phyloP scores from a whole-genome alignment of 495 filamentous ascomycete genomes.

The Penicillium diatomitis region DNA sequence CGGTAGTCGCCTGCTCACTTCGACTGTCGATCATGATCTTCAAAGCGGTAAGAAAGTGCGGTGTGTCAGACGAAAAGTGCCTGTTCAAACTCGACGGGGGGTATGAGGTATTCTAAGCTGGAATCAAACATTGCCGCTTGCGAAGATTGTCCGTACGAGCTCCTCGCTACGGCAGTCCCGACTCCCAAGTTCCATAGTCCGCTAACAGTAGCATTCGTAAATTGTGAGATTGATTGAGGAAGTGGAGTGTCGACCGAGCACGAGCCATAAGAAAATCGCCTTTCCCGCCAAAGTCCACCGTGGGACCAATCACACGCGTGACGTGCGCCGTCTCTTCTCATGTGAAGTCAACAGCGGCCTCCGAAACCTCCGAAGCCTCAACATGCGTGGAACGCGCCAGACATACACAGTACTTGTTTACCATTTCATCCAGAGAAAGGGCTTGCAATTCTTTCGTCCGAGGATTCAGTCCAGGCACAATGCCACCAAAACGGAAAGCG shows the following conservation, averaged over 20 bases:
- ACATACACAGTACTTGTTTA: too few relatives aligned
- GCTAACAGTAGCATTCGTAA: too few relatives aligned
- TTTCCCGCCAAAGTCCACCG: neutral
- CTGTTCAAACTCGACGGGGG: neutral
- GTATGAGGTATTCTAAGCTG: too few relatives aligned
- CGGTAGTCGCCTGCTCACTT: neutral
- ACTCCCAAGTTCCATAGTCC: too few relatives aligned
- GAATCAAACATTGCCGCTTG: too few relatives aligned
- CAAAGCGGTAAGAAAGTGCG: neutral
- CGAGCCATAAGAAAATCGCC: neutral
- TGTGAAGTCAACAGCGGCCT: neutral
- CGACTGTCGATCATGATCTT: neutral
- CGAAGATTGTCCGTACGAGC: too few relatives aligned
- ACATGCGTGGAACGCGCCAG: too few relatives aligned
- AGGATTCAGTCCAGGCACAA: neutral
- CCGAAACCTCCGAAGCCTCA: neutral
- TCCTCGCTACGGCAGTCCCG: too few relatives aligned
- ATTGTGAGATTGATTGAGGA: neutral
- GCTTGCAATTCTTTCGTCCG: too few relatives aligned
- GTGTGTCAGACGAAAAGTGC: neutral
- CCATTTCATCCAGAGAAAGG: too few relatives aligned
- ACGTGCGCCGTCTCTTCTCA: neutral
- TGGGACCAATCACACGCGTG: neutral
- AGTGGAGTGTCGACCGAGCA: neutral
- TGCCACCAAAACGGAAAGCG: neutral